phyloP scores from a whole-genome alignment of 148 eudicot genomes.

The Dianthus caryophyllus region DNA sequence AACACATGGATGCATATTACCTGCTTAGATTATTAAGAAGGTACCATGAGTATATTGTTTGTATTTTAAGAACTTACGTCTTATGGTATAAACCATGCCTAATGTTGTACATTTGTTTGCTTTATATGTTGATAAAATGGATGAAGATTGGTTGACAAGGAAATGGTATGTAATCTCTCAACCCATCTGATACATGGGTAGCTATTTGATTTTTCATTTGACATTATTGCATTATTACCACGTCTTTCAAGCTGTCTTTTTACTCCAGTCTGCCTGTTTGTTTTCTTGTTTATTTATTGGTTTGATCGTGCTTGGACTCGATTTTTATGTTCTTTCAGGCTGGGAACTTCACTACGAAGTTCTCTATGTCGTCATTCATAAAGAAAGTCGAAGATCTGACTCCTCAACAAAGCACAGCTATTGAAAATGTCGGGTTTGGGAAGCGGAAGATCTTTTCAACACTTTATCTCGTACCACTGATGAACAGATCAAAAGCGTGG shows the following conservation, averaged over 20 bases:
- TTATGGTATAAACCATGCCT: slow-evolving; percentile 13
- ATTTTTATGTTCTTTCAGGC: slow-evolving; percentile 31
- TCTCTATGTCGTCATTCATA: slow-evolving; percentile 47
- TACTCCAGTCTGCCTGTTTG: neutral
- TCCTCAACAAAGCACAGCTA: slow-evolving; percentile 39
- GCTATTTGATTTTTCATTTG: neutral
- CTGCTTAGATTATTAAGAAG: slow-evolving; percentile 75
- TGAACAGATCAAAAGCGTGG: slow-evolving; percentile 35
- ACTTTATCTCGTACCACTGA: slow-evolving; percentile 44
- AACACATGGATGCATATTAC: slow-evolving; percentile 96
- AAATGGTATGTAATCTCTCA: slow-evolving; percentile 60
- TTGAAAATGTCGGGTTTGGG: slow-evolving; percentile 53
- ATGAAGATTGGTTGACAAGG: slow-evolving; percentile 75
- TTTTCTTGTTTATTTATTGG: slow-evolving; percentile 1
- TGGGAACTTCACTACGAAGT: slow-evolving; percentile 48
- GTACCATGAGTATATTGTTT: slow-evolving; percentile 29
- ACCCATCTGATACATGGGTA: neutral
- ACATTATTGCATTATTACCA: slow-evolving; percentile 7
- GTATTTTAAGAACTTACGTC: neutral
- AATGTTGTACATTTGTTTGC: slow-evolving; percentile 21
- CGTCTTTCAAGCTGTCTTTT: slow-evolving; percentile 3
- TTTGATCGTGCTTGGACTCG: neutral
- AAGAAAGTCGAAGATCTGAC: slow-evolving; percentile 48
- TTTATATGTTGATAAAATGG: slow-evolving; percentile 24
- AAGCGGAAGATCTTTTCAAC: slow-evolving; percentile 35